These are phyloP conservation scores for Limtongia smithiae DNA, from an alignment of 805 yeast species.

Conservation along the genomic window DNA sequence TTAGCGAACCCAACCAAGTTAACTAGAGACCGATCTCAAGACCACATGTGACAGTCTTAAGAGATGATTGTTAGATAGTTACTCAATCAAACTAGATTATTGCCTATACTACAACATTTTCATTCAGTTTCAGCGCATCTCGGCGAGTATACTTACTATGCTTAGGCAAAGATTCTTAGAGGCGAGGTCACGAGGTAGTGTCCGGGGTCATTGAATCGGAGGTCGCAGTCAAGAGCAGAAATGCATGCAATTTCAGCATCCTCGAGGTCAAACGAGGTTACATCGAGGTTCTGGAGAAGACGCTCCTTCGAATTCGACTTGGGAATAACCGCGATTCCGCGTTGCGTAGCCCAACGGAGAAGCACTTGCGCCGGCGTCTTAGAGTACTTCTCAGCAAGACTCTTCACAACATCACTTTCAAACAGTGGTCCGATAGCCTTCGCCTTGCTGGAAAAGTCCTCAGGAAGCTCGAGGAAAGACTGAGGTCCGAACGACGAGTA, in stretches of 20 bases:
- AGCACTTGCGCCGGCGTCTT: constrained; percentile 65
- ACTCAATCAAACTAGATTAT: no score
- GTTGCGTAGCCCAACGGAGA: constrained; percentile 51
- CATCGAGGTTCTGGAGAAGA: constrained; percentile 54
- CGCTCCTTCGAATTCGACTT: constrained; percentile 62
- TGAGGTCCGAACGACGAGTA: constrained; percentile 83
- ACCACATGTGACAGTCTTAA: background rate
- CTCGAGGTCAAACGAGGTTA: constrained; percentile 55
- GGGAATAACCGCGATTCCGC: constrained; percentile 8
- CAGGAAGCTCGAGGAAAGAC: constrained; percentile 64
- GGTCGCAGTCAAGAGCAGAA: constrained; percentile 55
- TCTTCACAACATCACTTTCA: constrained; percentile 47
- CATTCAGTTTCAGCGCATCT: no score
- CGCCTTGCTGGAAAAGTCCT: constrained; percentile 51
- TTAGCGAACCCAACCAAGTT: no score
- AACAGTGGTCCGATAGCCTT: constrained; percentile 41
- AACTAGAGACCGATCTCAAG: no score
- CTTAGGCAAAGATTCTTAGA: constrained; percentile 4
- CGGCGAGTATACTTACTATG: background rate
- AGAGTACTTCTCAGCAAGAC: constrained; percentile 56
- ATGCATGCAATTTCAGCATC: constrained; percentile 52
- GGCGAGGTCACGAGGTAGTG: background rate
- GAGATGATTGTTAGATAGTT: background rate
- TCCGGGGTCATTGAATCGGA: constrained; percentile 67
- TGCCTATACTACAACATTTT: no score